Base-by-base conservation (phyloP, 1,139 yeast species). In the Protomyces macrosporus region DNA sequence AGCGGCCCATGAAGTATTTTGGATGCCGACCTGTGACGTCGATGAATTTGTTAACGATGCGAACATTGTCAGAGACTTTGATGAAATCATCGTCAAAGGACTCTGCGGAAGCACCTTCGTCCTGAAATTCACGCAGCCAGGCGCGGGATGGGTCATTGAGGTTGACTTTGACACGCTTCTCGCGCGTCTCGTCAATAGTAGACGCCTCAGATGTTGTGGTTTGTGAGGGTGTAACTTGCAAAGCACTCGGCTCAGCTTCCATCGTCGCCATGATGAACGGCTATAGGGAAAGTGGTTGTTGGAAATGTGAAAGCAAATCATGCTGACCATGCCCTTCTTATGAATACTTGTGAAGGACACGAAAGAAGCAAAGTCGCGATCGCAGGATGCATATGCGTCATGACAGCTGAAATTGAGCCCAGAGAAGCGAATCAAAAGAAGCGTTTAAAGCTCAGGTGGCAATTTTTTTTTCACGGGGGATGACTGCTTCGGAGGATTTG, bases 1-100 rank as follows among this genome's bases (percentile, higher is more conserved):
- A 63, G 30, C 62, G 50, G 33, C 65, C 65, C 39, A 62, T 45
- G 2, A 42, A 42, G 7, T 16, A 42, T 6, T 14, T 42, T 14
- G n/a, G 30, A n/a, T 42, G 48, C 48, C 16, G n/a, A 5, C 48
- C 48, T 2, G 48, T 42, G 12, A 42, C 32, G 23, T 42, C 48
- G 48, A 42, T 42, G 32, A 42, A 42, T 14, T 16, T 42, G 30
- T 42, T 42, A 1, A 42, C 5, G 1, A 42, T 16, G 30, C 48
- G 48, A 4, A 42, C 48, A n/a, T 42, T 42, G 9, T 42, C 23
- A 2, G 48, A 42, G 16, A 42, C 48, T 16, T 42, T 42, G 48
- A 42, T 42, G 32, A 42, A 42, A 14, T 42, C 48, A 14, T 42
- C 48, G 32, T 42, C 48, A 30, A 42, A 42, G 6, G 48, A n/a